Evolutionary conservation across 2,329 filamentous ascomycete genomes (phyloP), one percentile per base, ranked within the genome.

Genomic region (Phialophora macrospora): DNA sequence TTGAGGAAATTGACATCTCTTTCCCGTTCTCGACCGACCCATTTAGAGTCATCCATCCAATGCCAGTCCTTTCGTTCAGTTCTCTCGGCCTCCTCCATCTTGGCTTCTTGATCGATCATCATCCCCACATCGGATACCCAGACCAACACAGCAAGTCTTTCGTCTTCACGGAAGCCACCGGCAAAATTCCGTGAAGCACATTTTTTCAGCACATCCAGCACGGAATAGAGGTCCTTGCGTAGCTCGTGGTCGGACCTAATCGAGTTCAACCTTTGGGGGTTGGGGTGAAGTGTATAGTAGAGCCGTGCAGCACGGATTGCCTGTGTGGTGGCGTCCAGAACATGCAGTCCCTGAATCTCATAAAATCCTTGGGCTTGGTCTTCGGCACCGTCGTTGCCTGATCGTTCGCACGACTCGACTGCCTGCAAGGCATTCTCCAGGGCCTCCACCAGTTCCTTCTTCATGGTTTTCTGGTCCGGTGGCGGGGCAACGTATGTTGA

Each of bases 241-340:
- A 99, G 90, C 70, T 90, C 85, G 68, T 90, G 91, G 77, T 99
- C 95, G 0, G 92, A 88, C 77, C 92, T 93, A 78, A 98, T 96
- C 30, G 90, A 82, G 74, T 95, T 92, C 20, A 98, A 82, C 44
- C 91, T 88, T 72, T 95, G 90, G 1, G 93, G 92, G 60, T 93
- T 85, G 74, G 96, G 91, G 75, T 98, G 95, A 3, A 92, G 87
- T 0, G 93, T 97, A 79, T 99, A 98, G 80, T 98, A 99, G 73
- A 96, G 89, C 79, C 96, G 97, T 59, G 95, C 95, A 1, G 94
- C 93, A 60, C 93, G 88, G 71, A 99, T 98, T n/a, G 94, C 94
- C 60, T 98, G 83, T 0, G 95, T 99, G 75, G 95, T 90, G 60
- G 96, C 88, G 76, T 98, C 94, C 63, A 98, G 85, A 44, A 99